Percentiles rank a stretch among this genome's conserved stretches.
phyloP scores from a whole-genome alignment of 768 basidiomycete species.

The Mycena galopus region DNA sequence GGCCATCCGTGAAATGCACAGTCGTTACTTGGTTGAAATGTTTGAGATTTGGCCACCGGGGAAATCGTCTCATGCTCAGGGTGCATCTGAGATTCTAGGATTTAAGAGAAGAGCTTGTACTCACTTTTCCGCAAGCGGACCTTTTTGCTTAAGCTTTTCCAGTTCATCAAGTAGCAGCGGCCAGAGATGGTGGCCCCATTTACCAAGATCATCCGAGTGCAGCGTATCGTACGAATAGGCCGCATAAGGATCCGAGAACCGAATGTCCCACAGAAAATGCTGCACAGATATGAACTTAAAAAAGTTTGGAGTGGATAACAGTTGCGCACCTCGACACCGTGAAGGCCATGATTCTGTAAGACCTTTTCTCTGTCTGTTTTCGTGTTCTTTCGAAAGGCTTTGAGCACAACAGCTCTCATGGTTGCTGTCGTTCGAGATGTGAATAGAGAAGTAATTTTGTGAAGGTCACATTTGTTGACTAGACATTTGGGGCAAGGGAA shows the following conservation, averaged over 20 bases:
- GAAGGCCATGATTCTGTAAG: slow-evolving; percentile 39
- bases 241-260: slow-evolving; percentile 41
- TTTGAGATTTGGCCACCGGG: slow-evolving; percentile 46
- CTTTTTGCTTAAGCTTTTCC: slow-evolving; percentile 25
- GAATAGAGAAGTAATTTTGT: slow-evolving; percentile 33
- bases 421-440: slow-evolving; percentile 31
- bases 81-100: background rate
- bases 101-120: slow-evolving; percentile 9
- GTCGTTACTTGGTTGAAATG: slow-evolving; percentile 46
- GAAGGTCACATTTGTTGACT: slow-evolving; percentile 39
- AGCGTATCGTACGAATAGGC: slow-evolving; percentile 45
- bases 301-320: background rate
- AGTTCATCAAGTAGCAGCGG: slow-evolving; percentile 36
- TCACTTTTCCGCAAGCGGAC: slow-evolving; percentile 38
- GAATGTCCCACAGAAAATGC: slow-evolving; percentile 46
- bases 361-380: slow-evolving; percentile 36
- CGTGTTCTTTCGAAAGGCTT: slow-evolving; percentile 23
- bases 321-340: slow-evolving; percentile 37
- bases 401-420: slow-evolving; percentile 38
- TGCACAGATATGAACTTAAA: slow-evolving; percentile 14
- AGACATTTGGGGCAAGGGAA: slow-evolving; percentile 50
- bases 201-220: slow-evolving; percentile 45
- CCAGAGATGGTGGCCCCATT: slow-evolving; percentile 45
- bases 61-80: slow-evolving; percentile 44
- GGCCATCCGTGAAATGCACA: slow-evolving; percentile 45